Conservation (phyloP, 805 yeast species). For the Pichia ethanolica region DNA sequence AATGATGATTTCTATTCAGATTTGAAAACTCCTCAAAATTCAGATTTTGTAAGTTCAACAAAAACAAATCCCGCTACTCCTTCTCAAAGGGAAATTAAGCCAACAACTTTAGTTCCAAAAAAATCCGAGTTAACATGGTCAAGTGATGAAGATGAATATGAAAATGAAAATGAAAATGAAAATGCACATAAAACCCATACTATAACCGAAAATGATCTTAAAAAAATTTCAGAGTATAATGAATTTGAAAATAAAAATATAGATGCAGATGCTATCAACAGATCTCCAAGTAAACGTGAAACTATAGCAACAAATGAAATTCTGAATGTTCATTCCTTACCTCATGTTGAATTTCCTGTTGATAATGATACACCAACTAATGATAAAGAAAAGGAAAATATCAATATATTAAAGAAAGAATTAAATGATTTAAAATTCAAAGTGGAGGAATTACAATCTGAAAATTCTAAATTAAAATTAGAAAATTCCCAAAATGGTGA, state of each 20-base stretch:
- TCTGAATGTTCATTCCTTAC: constrained; percentile 10
- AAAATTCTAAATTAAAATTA: constrained; percentile 6
- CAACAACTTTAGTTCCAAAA: constrained; percentile 72
- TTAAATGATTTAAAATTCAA: background rate
- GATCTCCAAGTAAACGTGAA: constrained; percentile 11
- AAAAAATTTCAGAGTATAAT: background rate
- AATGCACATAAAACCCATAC: background rate
- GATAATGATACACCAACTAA: constrained; percentile 4
- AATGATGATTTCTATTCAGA: background rate
- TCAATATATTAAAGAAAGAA: background rate
- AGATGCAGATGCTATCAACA: constrained; percentile 3
- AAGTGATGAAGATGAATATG: constrained; percentile 69
- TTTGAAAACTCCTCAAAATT: constrained; percentile 13
- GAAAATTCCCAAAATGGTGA: background rate
- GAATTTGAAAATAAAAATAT: background rate
- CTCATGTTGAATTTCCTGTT: constrained; percentile 9
- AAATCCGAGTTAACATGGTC: constrained; percentile 85
- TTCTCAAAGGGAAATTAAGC: constrained; percentile 34
- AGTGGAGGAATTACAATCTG: constrained; percentile 5
- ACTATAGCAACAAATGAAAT: constrained; percentile 12
- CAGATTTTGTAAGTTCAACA: background rate
- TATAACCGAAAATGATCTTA: background rate
- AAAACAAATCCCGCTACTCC: constrained; percentile 18
- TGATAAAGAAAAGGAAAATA: background rate
- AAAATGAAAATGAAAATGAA: constrained; percentile 13